phyloP scores from a whole-genome alignment of 176 grass and related monocot genomes.

The Sorghum bicolor region Sorghum_bicolor_NCBIv3 NC_012870.2:19080001-19080500 shows the following conservation, averaged over 20 bases:
- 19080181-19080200: conserved; percentile 87
- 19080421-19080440: conserved; percentile 7
- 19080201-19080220: conserved; percentile 68
- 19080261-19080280: conserved; percentile 61
- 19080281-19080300: conserved; percentile 92
- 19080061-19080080: conserved; percentile 81
- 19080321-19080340: conserved; percentile 86
- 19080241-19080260: conserved; percentile 74
- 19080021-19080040: conserved; percentile 93
- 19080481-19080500: conserved; percentile 51
- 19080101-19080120: neutral
- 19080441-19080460: conserved; percentile 23
- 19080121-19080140: neutral
- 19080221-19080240: conserved; percentile 89
- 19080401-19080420: conserved; percentile 21
- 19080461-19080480: conserved; percentile 16
- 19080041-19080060: conserved; percentile 98
- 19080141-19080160: neutral
- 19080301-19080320: conserved; percentile 70
- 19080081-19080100: conserved; percentile 17
- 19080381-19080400: conserved; percentile 16
- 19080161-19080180: conserved; percentile 86
- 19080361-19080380: conserved; percentile 44
- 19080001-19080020: conserved; percentile 32
- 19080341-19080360: conserved; percentile 89